These are phyloP conservation scores for Solanum hybrid DNA, from an alignment of 305 asterid genomes.

Conservation along the genomic window DNA sequence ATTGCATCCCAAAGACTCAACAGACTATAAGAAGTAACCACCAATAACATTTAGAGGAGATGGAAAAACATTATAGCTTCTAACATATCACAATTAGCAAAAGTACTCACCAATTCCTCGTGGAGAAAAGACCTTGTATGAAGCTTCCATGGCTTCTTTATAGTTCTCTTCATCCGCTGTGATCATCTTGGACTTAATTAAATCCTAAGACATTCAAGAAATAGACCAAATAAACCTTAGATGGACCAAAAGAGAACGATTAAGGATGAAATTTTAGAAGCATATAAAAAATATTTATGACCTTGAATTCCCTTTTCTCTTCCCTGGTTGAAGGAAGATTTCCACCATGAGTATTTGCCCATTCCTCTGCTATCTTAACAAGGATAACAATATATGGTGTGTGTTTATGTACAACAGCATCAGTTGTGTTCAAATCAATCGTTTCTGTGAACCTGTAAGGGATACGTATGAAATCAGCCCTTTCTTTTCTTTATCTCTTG, in stretches of 20 bases:
- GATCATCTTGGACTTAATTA: conserved; percentile 70
- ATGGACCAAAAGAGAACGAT: background rate
- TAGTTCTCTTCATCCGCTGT: conserved; percentile 85
- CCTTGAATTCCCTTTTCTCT: conserved; percentile 78
- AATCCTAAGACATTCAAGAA: conserved; percentile 48
- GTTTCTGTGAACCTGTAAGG: conserved; percentile 59
- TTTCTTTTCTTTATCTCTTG: background rate
- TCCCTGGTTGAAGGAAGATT: conserved; percentile 75
- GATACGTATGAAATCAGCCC: conserved; percentile 14
- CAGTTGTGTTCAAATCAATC: conserved; percentile 65
- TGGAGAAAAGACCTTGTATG: conserved; percentile 79
- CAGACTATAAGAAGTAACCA: background rate
- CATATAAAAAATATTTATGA: conserved; percentile 11
- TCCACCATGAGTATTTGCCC: conserved; percentile 65
- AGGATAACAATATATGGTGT: conserved; percentile 81
- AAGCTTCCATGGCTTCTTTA: conserved; percentile 89
- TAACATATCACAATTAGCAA: background rate
- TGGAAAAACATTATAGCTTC: background rate
- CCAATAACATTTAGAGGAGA: background rate
- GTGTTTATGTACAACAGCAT: conserved; percentile 74
- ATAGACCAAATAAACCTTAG: conserved; percentile 24
- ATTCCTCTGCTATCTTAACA: conserved; percentile 67
- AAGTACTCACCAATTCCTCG: conserved; percentile 75
- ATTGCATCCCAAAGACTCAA: background rate
- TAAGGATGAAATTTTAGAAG: background rate